A percentile compares a stretch with the other conserved stretches of the same genome.
phyloP scores from a whole-genome alignment of 345 rosid species.

The Dimocarpus longan region DNA sequence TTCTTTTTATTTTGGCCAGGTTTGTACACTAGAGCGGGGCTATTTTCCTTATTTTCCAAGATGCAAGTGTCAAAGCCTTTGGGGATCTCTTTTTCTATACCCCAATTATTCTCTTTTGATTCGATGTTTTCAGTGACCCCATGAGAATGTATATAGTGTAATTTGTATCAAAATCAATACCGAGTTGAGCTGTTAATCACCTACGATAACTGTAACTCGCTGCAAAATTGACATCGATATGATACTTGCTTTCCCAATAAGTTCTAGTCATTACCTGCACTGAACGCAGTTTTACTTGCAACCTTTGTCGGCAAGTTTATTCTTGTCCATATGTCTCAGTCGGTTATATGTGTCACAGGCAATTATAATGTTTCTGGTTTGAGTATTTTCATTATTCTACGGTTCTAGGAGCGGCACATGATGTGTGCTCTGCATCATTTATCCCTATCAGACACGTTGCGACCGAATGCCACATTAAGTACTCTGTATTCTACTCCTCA shows the following conservation, averaged over 20 bases:
- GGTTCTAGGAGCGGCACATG: too few relatives aligned
- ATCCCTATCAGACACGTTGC: too few relatives aligned
- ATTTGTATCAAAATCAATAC: slow-evolving; percentile 1
- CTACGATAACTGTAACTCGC: not conserved
- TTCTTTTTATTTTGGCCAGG: not conserved
- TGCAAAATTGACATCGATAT: not conserved
- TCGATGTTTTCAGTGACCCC: not conserved
- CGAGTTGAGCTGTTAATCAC: not conserved
- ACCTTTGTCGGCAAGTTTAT: not conserved
- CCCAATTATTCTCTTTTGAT: not conserved
- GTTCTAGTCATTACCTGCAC: not conserved
- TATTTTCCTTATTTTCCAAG: too few relatives aligned
- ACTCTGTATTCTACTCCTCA: too few relatives aligned
- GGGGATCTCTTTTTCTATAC: not conserved
- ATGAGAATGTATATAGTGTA: not conserved
- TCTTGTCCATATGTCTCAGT: too few relatives aligned
- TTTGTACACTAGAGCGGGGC: not conserved
- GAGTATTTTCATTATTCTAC: too few relatives aligned
- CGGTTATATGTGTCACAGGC: too few relatives aligned
- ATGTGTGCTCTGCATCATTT: too few relatives aligned
- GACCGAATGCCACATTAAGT: too few relatives aligned
- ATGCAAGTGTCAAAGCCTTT: slow-evolving; percentile 3
- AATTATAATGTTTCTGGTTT: too few relatives aligned
- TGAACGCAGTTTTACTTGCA: not conserved
- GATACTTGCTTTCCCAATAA: not conserved